These are phyloP conservation scores for Alternaria panax DNA, from an alignment of 2,329 filamentous ascomycete genomes.

Conservation along the genomic window DNA sequence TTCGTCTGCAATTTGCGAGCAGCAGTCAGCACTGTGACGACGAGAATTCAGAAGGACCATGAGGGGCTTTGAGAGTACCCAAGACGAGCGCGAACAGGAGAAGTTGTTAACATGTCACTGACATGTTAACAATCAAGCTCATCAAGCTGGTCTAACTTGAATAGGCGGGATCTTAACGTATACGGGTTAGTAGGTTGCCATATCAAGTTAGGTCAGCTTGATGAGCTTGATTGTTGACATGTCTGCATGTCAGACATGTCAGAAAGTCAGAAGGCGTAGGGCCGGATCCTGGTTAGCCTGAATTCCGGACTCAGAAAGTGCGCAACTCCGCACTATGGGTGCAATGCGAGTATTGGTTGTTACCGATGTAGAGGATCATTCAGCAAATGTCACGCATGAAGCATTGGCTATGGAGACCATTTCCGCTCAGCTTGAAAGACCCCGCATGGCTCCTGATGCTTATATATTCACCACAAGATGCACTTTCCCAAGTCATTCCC, in stretches of 20 bases:
- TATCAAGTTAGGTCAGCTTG: too few species aligned
- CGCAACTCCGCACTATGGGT: neutral
- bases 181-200: too few species aligned
- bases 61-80: neutral
- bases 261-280: conserved; percentile 7
- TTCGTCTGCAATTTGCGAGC: neutral
- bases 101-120: too few species aligned
- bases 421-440: neutral
- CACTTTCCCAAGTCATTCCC: neutral
- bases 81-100: too few species aligned
- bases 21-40: neutral
- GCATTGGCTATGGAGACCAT: neutral
- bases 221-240: too few species aligned
- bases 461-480: fast-evolving
- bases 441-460: neutral
- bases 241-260: conserved; percentile 8
- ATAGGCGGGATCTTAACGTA: too few species aligned
- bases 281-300: neutral
- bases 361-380: neutral
- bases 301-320: neutral
- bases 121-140: too few species aligned
- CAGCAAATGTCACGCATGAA: neutral
- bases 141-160: too few species aligned
- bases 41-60: neutral
- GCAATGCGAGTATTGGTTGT: too few species aligned